Base-by-base conservation (phyloP, 2,329 filamentous ascomycete species). In the Beauveria brongniartii region DNA sequence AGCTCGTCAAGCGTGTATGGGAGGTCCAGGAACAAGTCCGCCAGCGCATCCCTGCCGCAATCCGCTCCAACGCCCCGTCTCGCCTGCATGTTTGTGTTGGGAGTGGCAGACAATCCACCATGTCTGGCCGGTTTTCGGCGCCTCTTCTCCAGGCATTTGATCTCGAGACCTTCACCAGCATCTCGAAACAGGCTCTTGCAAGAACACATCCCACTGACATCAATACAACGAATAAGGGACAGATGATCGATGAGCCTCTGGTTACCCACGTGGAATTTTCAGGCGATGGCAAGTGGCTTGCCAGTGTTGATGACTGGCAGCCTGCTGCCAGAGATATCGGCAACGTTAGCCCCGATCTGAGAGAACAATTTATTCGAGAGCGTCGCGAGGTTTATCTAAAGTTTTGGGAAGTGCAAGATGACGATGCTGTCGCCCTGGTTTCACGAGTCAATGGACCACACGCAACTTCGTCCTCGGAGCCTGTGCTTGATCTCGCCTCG, bases 231-330 rank as follows among this genome's bases (percentile, higher is more conserved):
- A 87, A 87, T 16, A 87, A 89, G 65, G 86, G 89, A 5, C 81
- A 84, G 56, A 80, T 83, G 5, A 84, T 97, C 55, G 80, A 84
- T 16, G 90, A 96, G 66, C 93, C 94, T 0, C 84, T 88, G 63
- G 83, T 96, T 52, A 88, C 84, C 7, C 83, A 89, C 61, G 77
- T 97, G 55, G 83, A 87, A 48, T 85, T 94, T 66, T 93, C 90
- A 48, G 78, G 82, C 55, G 88, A 97, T 69, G 93, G 93, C 20
- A 82, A 85, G 65, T 97, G 93, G 92, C 82, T 99, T 61, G 92
- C 89, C 5, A 97, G 91, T 1, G 83, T 96, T 1, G 94, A 99
- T 70, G 90, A 92, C 69, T 99, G 94, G 94, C 81, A 82, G 56
- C 92, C 92, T 1, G 85, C 90, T 10, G 75, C 77, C 14, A 78